Percentiles rank a stretch among this genome's conserved stretches.
Evolutionary conservation across 768 basidiomycete genomes (phyloP).

Genomic region (Hygrophorus russula): DNA sequence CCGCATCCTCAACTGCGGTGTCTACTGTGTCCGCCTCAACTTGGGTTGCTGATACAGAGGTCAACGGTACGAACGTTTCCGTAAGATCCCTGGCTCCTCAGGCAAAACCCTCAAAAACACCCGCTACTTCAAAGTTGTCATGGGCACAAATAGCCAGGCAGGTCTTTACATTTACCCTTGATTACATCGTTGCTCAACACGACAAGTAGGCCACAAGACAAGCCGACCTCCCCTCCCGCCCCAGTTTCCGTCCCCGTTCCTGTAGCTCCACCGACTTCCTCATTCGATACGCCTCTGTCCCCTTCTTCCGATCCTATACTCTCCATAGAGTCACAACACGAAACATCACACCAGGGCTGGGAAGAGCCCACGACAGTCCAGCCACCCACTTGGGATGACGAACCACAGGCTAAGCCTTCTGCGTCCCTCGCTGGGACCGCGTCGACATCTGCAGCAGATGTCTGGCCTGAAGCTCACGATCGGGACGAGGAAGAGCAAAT

Average conservation of each 20-base stretch:
- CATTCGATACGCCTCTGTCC: conserved; percentile 20
- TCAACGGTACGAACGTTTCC: conserved; percentile 11
- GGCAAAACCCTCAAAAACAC: conserved; percentile 30
- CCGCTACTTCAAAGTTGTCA: conserved; percentile 67
- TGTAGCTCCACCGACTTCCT: conserved; percentile 20
- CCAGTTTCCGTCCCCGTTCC: conserved; percentile 15
- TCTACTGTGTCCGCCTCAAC: conserved; percentile 18
- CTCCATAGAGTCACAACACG: conserved; percentile 23
- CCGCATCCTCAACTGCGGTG: conserved; percentile 18
- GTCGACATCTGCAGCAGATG: conserved; percentile 18
- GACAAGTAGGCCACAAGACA: conserved; percentile 48
- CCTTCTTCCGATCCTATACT: conserved; percentile 18
- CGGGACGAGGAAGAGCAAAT: neutral
- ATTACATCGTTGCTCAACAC: conserved; percentile 4
- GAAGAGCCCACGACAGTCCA: conserved; percentile 68
- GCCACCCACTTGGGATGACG: conserved; percentile 63
- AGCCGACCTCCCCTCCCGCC: conserved; percentile 34
- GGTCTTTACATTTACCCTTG: conserved; percentile 12
- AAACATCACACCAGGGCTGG: conserved; percentile 33
- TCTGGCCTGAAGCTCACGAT: conserved; percentile 19
- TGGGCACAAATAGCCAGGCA: conserved; percentile 83
- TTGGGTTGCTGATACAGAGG: conserved; percentile 23
- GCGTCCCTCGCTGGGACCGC: conserved; percentile 14
- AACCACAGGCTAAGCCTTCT: conserved; percentile 30
- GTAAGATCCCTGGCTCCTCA: neutral